Evolutionary conservation across 495 filamentous ascomycete species (phyloP), one percentile per base, ranked within the genome.

Genomic region (Oidiodendron maius): DNA sequence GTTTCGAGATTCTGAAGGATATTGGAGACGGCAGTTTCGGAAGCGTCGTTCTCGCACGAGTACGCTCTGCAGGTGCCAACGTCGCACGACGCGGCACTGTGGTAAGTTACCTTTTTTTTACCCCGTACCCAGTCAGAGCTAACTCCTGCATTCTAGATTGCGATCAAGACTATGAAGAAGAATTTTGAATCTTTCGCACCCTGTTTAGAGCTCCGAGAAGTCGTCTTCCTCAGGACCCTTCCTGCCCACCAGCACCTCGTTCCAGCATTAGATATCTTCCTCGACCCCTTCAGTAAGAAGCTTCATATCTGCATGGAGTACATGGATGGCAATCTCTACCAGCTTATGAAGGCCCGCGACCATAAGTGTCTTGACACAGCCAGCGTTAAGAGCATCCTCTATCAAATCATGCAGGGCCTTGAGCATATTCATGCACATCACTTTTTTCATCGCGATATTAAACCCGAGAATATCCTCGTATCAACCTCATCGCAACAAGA

Each of bases 161-260:
- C 93, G 2, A 96, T 99, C 63, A 99, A 99, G 72, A 96, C 93
- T 15, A 97, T 99, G 94, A 99, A 99, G 77, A 99, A 99, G 77
- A 89, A 86, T 0, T 99, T 97, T 56, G 91, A 97, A 30, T 91
- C 87, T 3, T 87, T 97, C 60, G 68, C 74, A 18, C 87, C 87
- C 34, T 97, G 94, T 63, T 64, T 95, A 51, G 93, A 99, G 61
- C 73, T 99, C 38, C 80, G 93, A 49, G 94, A 99, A 64, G 94
- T 99, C 44, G 90, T 97, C 63, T 99, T 99, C 69, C 74, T 99
- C 20, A 79, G 86, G 53, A 88, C 90, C 11, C 68, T 99, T 13
- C 94, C 94, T 0, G 69, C 76, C 37, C 94, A 99, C 61, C 74
- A 80, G 46, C 94, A 99, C 69, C 74, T 99, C 16, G 94, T 99